A percentile compares a stretch with the other conserved stretches of the same genome.
Evolutionary conservation across 1,284 basidiomycete species (phyloP).

Genomic region (Hemileia vastatrix): DNA sequence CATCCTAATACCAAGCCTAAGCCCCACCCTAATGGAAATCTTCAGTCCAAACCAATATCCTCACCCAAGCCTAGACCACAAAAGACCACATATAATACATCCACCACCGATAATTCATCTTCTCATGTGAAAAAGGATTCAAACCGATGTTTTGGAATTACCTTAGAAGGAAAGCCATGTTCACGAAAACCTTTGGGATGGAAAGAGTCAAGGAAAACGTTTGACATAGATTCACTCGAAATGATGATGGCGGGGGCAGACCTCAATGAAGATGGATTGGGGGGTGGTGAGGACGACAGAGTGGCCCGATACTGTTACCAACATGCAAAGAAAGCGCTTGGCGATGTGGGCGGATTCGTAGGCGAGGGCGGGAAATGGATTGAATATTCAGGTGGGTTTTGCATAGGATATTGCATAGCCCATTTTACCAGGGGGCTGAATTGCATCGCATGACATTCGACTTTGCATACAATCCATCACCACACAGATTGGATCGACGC

Average conservation of each 20-base stretch:
- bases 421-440: background rate
- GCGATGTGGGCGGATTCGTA: slow-evolving; percentile 1
- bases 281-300: background rate
- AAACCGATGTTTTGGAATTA: slow-evolving; percentile 1
- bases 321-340: background rate
- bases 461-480: background rate
- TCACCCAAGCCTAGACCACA: too few relatives aligned
- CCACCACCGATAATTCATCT: too few relatives aligned
- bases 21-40: too few relatives aligned
- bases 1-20: too few relatives aligned
- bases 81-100: too few relatives aligned
- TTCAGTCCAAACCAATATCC: too few relatives aligned
- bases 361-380: background rate
- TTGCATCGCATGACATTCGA: too few relatives aligned
- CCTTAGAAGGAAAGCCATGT: slow-evolving; percentile 7
- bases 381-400: background rate
- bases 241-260: too few relatives aligned
- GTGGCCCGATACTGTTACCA: slow-evolving; percentile 13
- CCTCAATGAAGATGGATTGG: background rate
- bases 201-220: too few relatives aligned
- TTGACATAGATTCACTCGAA: background rate
- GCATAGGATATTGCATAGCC: background rate
- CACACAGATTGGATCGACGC: background rate
- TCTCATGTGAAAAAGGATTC: too few relatives aligned
- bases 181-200: slow-evolving; percentile 16